Percentiles rank a stretch among this genome's conserved stretches.
These are phyloP conservation scores for Marasmius sp. DNA, from an alignment of 1,284 basidiomycete species.

Conservation along the genomic window DNA sequence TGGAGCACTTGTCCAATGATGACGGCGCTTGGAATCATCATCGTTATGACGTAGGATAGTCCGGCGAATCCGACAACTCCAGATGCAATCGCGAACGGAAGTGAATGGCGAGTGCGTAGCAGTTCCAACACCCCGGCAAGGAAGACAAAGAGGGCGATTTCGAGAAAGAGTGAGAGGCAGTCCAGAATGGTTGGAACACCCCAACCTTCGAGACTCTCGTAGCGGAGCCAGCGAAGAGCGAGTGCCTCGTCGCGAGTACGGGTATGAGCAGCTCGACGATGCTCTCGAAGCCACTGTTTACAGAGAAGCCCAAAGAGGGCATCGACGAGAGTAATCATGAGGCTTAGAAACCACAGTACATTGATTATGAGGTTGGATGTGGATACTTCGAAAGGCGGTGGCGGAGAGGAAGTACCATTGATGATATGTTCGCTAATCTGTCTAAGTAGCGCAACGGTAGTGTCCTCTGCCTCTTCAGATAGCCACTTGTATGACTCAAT, in stretches of 20 bases:
- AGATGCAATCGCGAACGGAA: neutral
- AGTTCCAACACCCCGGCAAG: slow-evolving; percentile 6
- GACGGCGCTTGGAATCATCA: neutral
- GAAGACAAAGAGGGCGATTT: slow-evolving; percentile 2
- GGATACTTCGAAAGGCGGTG: neutral
- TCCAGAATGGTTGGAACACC: neutral
- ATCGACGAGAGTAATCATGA: slow-evolving; percentile 1
- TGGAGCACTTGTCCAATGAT: no score
- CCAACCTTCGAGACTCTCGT: neutral
- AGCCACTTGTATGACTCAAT: slow-evolving; percentile 8
- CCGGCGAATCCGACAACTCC: neutral
- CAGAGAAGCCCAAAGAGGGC: slow-evolving; percentile 9
- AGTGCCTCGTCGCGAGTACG: neutral
- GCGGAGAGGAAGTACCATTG: neutral
- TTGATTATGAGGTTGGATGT: neutral
- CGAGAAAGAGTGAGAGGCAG: neutral
- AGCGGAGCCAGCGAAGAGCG: neutral
- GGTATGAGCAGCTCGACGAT: slow-evolving; percentile 1
- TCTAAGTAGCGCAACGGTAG: neutral
- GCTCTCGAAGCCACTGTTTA: slow-evolving; percentile 14
- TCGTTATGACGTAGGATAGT: neutral
- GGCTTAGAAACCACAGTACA: slow-evolving; percentile 9
- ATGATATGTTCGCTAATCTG: neutral
- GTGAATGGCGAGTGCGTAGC: neutral
- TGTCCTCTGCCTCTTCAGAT: neutral